phyloP scores from a whole-genome alignment of 2,329 filamentous ascomycete genomes.

The Fusarium guadeloupense region DNA sequence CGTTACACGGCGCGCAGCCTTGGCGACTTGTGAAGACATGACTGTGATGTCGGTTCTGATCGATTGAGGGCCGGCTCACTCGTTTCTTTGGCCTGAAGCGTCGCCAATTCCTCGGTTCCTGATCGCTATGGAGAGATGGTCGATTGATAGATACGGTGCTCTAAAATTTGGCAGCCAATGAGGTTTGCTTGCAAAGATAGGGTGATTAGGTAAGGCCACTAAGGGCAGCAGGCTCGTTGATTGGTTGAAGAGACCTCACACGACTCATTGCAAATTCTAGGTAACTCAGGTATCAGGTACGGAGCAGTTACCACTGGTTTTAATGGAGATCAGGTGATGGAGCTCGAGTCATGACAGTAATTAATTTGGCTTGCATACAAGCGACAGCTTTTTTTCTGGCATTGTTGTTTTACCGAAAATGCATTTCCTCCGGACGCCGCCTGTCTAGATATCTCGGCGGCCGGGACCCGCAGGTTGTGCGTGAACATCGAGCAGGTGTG shows the following conservation, averaged over 20 bases:
- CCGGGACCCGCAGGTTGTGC: slow-evolving; percentile 26
- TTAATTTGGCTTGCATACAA: background rate
- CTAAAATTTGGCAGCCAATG: slow-evolving; percentile 39
- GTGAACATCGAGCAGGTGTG: slow-evolving; percentile 20
- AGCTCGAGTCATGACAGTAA: background rate
- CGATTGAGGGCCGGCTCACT: background rate
- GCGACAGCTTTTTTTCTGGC: no score
- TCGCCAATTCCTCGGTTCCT: slow-evolving; percentile 23
- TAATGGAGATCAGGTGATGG: no score
- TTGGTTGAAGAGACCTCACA: slow-evolving; percentile 16
- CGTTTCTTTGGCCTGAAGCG: slow-evolving; percentile 4
- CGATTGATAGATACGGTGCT: slow-evolving; percentile 21
- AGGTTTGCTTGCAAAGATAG: background rate
- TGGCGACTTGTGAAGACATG: slow-evolving; percentile 54
- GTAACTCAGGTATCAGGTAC: no score
- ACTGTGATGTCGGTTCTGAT: background rate
- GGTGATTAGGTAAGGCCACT: slow-evolving; percentile 31
- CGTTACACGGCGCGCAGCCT: slow-evolving; percentile 55
- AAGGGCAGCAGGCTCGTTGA: background rate
- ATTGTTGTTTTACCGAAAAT: no score
- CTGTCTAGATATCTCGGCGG: slow-evolving; percentile 12
- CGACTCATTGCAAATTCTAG: slow-evolving; percentile 10
- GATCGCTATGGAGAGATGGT: slow-evolving; percentile 9
- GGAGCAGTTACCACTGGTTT: no score
- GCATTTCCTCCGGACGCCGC: slow-evolving; percentile 14